phyloP scores from a whole-genome alignment of 495 filamentous ascomycete species.

The Xylaria scruposa region DNA sequence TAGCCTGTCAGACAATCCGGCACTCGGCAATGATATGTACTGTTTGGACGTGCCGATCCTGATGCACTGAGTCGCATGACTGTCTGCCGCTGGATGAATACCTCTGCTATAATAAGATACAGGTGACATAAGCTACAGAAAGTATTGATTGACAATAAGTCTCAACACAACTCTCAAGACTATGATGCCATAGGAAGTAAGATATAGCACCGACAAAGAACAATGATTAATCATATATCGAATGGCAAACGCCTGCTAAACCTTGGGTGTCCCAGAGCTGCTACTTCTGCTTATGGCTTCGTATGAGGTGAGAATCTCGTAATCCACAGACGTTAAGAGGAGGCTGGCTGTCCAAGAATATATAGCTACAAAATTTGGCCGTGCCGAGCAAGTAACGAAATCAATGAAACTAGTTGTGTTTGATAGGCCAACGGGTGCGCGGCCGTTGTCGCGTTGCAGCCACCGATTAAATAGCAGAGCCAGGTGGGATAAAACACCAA shows the following conservation, averaged over 20 bases:
- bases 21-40: constrained; percentile 57
- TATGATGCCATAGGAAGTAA: constrained; percentile 1
- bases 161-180: constrained; percentile 7
- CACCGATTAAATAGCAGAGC: background rate
- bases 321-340: background rate
- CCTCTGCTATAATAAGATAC: constrained; percentile 62
- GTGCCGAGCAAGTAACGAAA: background rate
- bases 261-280: background rate
- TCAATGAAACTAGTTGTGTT: constrained; percentile 17
- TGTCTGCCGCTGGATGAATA: constrained; percentile 56
- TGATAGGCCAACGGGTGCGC: constrained; percentile 6
- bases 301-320: background rate
- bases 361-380: background rate
- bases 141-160: background rate
- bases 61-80: constrained; percentile 55
- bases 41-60: constrained; percentile 55
- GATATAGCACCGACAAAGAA: background rate
- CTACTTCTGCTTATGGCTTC: background rate
- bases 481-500: background rate
- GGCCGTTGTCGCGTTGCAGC: background rate
- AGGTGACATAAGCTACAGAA: constrained; percentile 31
- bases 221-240: background rate
- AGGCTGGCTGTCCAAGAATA: background rate
- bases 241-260: background rate
- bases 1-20: constrained; percentile 52